Evolutionary conservation across 2,329 filamentous ascomycete species (phyloP), one percentile per base, ranked within the genome.

Genomic region (Dothiorella sarmentorum): DNA sequence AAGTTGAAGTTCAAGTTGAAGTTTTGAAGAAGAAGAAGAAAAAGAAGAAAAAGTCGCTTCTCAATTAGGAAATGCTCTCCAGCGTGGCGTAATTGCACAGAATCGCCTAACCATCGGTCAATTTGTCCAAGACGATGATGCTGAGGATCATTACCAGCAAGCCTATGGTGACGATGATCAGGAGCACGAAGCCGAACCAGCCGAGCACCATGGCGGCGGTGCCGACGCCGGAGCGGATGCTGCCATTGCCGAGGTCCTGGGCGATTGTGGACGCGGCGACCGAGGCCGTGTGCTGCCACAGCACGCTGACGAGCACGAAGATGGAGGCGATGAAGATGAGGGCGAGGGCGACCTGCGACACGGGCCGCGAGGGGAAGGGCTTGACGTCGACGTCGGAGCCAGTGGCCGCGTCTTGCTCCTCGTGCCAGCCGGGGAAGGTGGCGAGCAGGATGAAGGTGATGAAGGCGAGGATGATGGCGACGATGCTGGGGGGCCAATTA

Each of bases 371-470:
- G 10, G 94, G 94, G 75, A 99, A 96, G 7, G 91, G 91, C 76
- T 95, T 96, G 71, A 96, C 88, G 75, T 96, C 91, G 68, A 90
- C 86, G 67, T 96, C 91, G 49, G 87, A 91, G 55, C 91, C 92
- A 56, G 76, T 79, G 33, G 84, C 81, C 35, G 83, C 85, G 74
- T 94, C 89, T 63, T 87, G 83, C 75, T 96, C 91, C 75, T 96
- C 91, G 75, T 97, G 92, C 91, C 94, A 99, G 63, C 92, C 92
- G 1, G 94, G 94, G 77, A 97, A 99, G 31, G 94, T 97, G 57
- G 92, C 93, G 56, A 99, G 87, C 40, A 99, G 85, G 62, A 99
- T 83, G 72, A 99, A 90, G 73, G 91, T 96, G 74, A 97, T 82
- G 77, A 97, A 97, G 66, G 94, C 92, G 69, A 99, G 91, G 73